Base-by-base conservation (phyloP, 192 early-diverging fungal species). In the Linnemannia exigua region DNA sequence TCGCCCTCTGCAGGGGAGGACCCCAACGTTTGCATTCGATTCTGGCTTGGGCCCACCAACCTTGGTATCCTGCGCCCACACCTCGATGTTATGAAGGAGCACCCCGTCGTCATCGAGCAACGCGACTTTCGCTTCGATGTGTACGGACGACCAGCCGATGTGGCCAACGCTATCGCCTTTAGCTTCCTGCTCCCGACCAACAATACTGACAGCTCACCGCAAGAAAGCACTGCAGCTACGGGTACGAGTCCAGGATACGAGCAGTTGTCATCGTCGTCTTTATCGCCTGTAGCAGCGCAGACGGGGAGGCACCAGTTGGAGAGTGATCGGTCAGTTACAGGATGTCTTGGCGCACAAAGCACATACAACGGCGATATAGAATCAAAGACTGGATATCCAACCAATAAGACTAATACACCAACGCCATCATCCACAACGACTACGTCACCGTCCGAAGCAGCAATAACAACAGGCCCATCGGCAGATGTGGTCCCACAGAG, bases 111-210 rank as follows among this genome's bases (percentile, higher is more conserved):
- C 22, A 35, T 75, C 58, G 52, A 75, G 17, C 74, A 75, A 38
- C 25, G 48, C 58, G 69, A 76, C 33, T 76, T 72, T 58, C 74
- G 74, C 20, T 76, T 82, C 46, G 80, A 75, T 52, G 44, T 82
- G 19, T 82, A 75, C 72, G 80, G 80, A 37, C 69, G 36, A 1
- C 69, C 80, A 3, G 31, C 11, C 44, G 75, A 76, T 51, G 37
- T 82, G 9, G 75, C 54, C 8, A 70, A 72, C 19, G 80, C 72
- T 0, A 72, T 76, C 31, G 28, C 28, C 25, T 58, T 66, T 15
- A 54, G 38, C 31, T 66, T 82, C 19, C 16, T 76, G 22, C 1
- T 48, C 46, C 25, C 15, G 11, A 22, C 46, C 12, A 46, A 38
- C 5, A 36, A 8, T 36, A 8, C 37, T 19, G 17, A 8, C 19